These are phyloP conservation scores for Xylaria grammica DNA, from an alignment of 495 filamentous ascomycete species.

Conservation along the genomic window DNA sequence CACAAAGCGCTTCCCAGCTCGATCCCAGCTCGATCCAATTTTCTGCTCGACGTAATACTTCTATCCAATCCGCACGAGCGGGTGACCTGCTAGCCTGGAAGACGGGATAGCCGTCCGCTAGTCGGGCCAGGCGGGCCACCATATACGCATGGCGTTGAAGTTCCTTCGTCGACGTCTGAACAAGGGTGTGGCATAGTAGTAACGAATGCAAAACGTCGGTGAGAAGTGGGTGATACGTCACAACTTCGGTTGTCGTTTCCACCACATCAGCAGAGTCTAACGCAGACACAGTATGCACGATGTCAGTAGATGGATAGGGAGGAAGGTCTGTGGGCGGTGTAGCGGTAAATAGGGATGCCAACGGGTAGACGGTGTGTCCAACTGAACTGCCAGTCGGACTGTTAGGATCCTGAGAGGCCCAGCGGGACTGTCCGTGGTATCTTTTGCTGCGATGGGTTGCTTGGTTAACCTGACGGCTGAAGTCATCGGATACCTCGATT, in stretches of 20 bases:
- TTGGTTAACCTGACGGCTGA: slow-evolving; percentile 66
- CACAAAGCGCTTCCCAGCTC: slow-evolving; percentile 73
- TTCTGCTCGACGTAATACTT: slow-evolving; percentile 66
- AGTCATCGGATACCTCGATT: slow-evolving; percentile 67
- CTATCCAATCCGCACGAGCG: slow-evolving; percentile 78
- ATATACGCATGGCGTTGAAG: slow-evolving; percentile 77
- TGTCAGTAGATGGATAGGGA: slow-evolving; percentile 56
- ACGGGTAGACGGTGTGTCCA: slow-evolving; percentile 45
- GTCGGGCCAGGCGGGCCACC: slow-evolving; percentile 72
- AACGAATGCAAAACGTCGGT: slow-evolving; percentile 76
- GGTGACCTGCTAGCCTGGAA: slow-evolving; percentile 76
- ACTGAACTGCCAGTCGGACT: slow-evolving; percentile 34
- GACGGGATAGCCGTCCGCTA: slow-evolving; percentile 79
- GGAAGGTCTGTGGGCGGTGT: slow-evolving; percentile 62
- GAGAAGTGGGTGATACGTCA: slow-evolving; percentile 80
- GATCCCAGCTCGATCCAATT: slow-evolving; percentile 69
- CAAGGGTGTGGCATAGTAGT: slow-evolving; percentile 71
- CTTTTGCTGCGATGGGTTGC: slow-evolving; percentile 53
- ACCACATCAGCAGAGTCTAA: slow-evolving; percentile 18
- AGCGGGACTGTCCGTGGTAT: slow-evolving; percentile 34
- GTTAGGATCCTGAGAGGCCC: slow-evolving; percentile 33
- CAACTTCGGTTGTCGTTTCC: slow-evolving; percentile 61
- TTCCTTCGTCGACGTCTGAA: slow-evolving; percentile 76
- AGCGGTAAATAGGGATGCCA: slow-evolving; percentile 62
- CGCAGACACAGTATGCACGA: slow-evolving; percentile 32